Base-by-base conservation (phyloP, 352 stramenopile genomes). In the Pythium utonaiense region DNA sequence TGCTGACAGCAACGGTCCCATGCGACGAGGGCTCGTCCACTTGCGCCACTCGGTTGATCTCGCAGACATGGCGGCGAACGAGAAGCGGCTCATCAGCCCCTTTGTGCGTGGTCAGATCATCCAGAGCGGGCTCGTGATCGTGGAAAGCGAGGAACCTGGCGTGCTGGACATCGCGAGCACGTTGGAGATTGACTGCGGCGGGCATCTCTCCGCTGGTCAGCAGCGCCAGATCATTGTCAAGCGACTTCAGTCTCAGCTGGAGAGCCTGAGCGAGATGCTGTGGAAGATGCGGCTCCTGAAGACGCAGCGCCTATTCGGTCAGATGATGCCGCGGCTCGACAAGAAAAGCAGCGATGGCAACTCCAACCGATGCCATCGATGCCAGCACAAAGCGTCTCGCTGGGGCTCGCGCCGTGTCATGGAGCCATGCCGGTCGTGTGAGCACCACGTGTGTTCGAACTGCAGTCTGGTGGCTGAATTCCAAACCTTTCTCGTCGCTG, bases 101-200 rank as follows among this genome's bases (percentile, higher is more conserved):
- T 69, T 69, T 31, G 55, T 69, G 12, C 54, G 62, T 6, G 62
- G 24, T 6, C 50, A 41, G 22, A 52, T 69, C 38, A 69, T 64
- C 41, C 62, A 69, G n/a, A 69, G 62, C 42, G 62, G 62, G 0
- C 31, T 69, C n/a, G 62, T 69, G 14, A 38, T 57, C 14, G 49
- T 69, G 17, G 62, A 69, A 25, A 57, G 41, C 42, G 54, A 59
- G 12, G 62, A 64, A 17, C 55, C 62, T 17, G 62, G 62, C 16
- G 44, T 69, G 22, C 24, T 69, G 7, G 54, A 64, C 31, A 22
- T 69, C 13, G 28, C 62, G 6, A 45, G 49, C 40, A 64, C 62
- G 9, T 36, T 64, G 38, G 62, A 69, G 33, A 40, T 64, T 22
- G 62, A 69, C 34, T 64, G 41, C n/a, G 55, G 27, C 19, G 62